phyloP scores from a whole-genome alignment of 2,329 filamentous ascomycete species.

The Colletotrichum sidae region DNA sequence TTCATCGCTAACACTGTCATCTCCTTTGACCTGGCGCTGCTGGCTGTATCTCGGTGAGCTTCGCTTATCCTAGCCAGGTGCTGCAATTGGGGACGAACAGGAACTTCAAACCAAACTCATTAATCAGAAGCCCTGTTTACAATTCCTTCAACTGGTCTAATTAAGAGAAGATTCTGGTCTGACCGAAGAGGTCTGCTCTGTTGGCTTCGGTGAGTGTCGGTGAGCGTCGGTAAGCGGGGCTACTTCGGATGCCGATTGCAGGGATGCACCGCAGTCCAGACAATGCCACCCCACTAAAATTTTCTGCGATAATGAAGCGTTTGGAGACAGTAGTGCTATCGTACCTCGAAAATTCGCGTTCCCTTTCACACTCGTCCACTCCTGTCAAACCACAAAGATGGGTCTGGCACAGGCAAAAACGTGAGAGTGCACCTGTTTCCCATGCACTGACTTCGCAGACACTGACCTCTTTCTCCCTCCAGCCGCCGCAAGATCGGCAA shows the following conservation, averaged over 20 bases:
- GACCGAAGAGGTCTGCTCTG: neutral
- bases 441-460: neutral
- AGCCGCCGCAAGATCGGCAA: conserved; percentile 78
- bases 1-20: too few species aligned
- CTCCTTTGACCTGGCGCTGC: too few species aligned
- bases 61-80: too few species aligned
- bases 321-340: conserved; percentile 25
- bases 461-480: conserved; percentile 11
- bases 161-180: neutral
- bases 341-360: conserved; percentile 27
- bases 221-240: conserved; percentile 6
- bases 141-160: too few species aligned
- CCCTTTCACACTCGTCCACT: conserved; percentile 18
- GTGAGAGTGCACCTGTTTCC: conserved; percentile 6
- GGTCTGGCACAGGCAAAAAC: conserved; percentile 36
- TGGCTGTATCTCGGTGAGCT: too few species aligned
- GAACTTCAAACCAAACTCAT: neutral
- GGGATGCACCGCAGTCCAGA: conserved; percentile 13
- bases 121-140: neutral
- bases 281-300: conserved; percentile 33
- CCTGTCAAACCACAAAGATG: conserved; percentile 35
- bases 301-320: conserved; percentile 33
- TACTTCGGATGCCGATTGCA: conserved; percentile 25
- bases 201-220: neutral
- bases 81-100: too few species aligned